phyloP scores from a whole-genome alignment of 495 filamentous ascomycete genomes.

The Evernia prunastri region DNA sequence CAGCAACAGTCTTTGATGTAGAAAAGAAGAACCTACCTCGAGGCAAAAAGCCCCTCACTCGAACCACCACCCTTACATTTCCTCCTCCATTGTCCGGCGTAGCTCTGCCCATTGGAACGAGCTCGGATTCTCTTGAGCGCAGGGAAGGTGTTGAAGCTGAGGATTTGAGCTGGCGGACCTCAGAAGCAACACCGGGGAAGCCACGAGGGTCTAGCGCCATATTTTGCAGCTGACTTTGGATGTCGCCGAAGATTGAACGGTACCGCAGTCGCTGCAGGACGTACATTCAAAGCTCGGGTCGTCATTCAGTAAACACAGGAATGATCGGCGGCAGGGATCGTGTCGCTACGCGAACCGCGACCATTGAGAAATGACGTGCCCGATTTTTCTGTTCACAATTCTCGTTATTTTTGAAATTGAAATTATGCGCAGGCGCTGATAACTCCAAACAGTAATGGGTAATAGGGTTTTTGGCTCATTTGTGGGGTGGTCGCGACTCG shows the following conservation, averaged over 20 bases:
- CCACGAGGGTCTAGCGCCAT: slow-evolving; percentile 55
- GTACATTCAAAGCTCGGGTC: slow-evolving; percentile 22
- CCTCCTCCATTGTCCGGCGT: slow-evolving; percentile 52
- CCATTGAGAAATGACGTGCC: not conserved
- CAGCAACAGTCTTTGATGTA: slow-evolving; percentile 8
- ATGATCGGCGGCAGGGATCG: slow-evolving; percentile 22
- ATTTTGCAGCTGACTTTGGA: slow-evolving; percentile 32
- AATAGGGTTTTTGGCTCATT: not conserved
- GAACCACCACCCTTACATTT: slow-evolving; percentile 91
- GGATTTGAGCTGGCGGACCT: slow-evolving; percentile 41
- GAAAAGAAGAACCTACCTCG: slow-evolving; percentile 56
- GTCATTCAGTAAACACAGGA: slow-evolving; percentile 21
- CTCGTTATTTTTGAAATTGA: too few relatives aligned
- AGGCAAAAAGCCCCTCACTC: slow-evolving; percentile 81
- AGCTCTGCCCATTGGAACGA: slow-evolving; percentile 34
- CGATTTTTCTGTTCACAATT: not conserved
- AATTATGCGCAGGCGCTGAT: too few relatives aligned
- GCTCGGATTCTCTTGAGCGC: slow-evolving; percentile 62
- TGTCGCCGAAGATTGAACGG: slow-evolving; percentile 29
- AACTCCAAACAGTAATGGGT: too few relatives aligned
- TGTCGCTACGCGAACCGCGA: slow-evolving; percentile 12
- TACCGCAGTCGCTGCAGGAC: slow-evolving; percentile 42
- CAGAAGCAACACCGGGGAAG: slow-evolving; percentile 44
- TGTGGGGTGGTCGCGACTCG: not conserved
- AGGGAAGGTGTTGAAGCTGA: slow-evolving; percentile 61